Evolutionary conservation across 192 early-diverging fungal genomes (phyloP).

Genomic region (Dispira simplex): DNA sequence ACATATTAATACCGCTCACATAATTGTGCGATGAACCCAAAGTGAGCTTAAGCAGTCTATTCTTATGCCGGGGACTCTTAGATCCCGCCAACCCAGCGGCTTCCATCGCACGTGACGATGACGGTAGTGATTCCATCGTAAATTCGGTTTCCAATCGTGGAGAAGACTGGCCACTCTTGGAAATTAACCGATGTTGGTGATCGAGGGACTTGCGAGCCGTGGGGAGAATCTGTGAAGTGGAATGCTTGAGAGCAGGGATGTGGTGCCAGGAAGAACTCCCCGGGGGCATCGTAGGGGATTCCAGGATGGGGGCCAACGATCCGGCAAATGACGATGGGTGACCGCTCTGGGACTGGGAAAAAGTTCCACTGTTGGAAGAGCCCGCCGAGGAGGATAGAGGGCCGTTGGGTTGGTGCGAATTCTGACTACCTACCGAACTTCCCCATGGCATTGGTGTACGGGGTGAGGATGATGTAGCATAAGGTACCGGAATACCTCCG

Average conservation of each 20-base stretch:
- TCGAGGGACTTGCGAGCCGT: not conserved
- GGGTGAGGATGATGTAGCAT: not conserved
- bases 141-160: not conserved
- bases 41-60: constrained; percentile 6
- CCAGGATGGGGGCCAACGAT: too few species aligned
- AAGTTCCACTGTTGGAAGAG: too few species aligned
- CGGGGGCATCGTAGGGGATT: too few species aligned
- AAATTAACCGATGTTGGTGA: not conserved
- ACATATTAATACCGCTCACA: not conserved
- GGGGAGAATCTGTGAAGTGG: not conserved
- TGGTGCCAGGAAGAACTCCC: too few species aligned
- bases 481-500: not conserved
- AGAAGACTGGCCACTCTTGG: not conserved
- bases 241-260: not conserved
- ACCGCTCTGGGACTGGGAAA: too few species aligned
- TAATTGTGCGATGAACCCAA: not conserved
- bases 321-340: too few species aligned
- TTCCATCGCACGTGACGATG: not conserved
- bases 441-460: not conserved
- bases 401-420: not conserved
- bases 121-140: not conserved
- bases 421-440: not conserved
- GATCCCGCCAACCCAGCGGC: not conserved
- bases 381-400: not conserved
- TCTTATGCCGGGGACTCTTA: not conserved